Evolutionary conservation across 2,329 filamentous ascomycete genomes (phyloP).

Genomic region (Byssoonygena ceratinophila): DNA sequence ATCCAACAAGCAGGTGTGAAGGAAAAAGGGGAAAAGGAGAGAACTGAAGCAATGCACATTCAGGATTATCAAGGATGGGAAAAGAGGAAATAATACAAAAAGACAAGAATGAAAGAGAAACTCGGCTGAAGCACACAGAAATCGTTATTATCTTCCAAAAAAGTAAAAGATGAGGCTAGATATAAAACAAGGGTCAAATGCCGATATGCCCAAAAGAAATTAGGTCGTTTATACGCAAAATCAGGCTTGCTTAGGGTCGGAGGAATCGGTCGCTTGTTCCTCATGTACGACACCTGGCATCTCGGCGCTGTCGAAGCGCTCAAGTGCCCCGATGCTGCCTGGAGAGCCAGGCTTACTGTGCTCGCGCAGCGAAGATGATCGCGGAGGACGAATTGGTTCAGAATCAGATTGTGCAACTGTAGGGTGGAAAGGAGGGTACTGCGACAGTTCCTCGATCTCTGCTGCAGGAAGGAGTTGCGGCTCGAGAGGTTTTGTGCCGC

Average conservation of each 20-base stretch:
- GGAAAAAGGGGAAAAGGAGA: not conserved
- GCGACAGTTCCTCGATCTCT: conserved; percentile 16
- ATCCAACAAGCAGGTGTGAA: not conserved
- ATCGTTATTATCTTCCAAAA: not conserved
- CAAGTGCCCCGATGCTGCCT: conserved; percentile 3
- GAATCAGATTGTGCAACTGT: conserved; percentile 26
- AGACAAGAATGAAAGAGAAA: not conserved
- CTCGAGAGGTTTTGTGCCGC: conserved; percentile 6
- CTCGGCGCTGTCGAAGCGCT: conserved; percentile 6
- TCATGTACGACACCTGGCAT: not conserved
- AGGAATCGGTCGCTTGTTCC: not conserved
- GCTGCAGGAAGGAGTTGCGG: conserved; percentile 16
- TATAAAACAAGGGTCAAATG: not conserved
- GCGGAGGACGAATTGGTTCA: conserved; percentile 25
- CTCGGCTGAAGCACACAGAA: not conserved
- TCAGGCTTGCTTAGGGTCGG: not conserved
- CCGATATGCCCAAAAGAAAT: not conserved
- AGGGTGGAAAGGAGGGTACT: conserved; percentile 25
- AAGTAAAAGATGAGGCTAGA: not conserved
- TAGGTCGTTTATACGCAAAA: not conserved
- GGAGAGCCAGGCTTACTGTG: conserved; percentile 6
- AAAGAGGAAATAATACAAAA: not conserved
- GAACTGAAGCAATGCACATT: not conserved
- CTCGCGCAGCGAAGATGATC: conserved; percentile 31
- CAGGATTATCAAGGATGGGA: no score